Base-by-base conservation (phyloP, 768 basidiomycete genomes). In the Saitozyma podzolica region DNA sequence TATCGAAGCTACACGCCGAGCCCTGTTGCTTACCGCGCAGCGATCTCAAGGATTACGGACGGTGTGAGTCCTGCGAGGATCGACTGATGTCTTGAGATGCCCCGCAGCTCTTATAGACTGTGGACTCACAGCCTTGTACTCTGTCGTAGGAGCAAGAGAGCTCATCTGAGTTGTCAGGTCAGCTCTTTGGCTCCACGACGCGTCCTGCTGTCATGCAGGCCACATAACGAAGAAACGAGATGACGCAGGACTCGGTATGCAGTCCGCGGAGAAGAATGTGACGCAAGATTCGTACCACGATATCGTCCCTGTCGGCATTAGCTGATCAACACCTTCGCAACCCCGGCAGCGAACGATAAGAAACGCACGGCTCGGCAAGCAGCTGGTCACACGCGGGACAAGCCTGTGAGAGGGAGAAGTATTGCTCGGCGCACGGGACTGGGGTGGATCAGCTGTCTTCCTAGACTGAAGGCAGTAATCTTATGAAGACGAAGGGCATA, bases 21-120 rank as follows among this genome's bases (percentile, higher is more conserved):
- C 8, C 1, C 16, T 16, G 11, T 11, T 13, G 39, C 53, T 50
- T 4, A 67, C 66, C 63, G 58, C 8, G 62, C 54, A 3, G 69
- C 65, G 29, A 72, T 66, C 51, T 72, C 70, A 49, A 72, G 45
- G 56, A 72, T 66, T 2, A 64, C 39, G 13, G 61, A 50, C 16
- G 70, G 70, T 9, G 70, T 47, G 5, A 72, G 45, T 8, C 70
- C 70, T 11, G 70, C 67, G 11, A 72, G 56, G 53, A 72, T 69
- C 16, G 70, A 68, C 67, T 69, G 54, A 6, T 9, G 20, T 49
- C 19, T 41, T 14, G 29, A 19, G 17, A 39, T 11, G 1, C 37
- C 8, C 7, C 19, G 11, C 2, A n/a, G 5, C n/a, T 6, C 2
- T 14, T 6, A 42, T 48, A 2, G 47, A 50, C 1, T 4, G 9